Evolutionary conservation across 1,139 yeast species (phyloP).

Genomic region (Sugiyamaella paludigena): DNA sequence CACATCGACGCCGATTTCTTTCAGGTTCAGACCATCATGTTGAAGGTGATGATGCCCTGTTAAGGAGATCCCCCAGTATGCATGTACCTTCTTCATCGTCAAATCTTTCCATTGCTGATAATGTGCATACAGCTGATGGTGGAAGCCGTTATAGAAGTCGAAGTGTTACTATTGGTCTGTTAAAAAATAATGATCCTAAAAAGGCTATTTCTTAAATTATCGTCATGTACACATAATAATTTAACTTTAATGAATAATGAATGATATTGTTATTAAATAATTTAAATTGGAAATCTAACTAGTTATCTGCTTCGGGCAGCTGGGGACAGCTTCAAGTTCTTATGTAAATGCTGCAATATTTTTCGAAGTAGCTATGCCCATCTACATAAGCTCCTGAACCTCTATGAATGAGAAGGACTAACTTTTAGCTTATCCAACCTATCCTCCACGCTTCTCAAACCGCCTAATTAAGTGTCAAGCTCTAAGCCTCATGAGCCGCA

Average conservation of each 20-base stretch:
- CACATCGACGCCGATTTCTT: conserved; percentile 24
- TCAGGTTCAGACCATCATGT: conserved; percentile 7
- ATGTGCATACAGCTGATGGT: neutral
- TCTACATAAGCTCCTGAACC: too few species aligned
- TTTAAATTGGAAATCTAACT: too few species aligned
- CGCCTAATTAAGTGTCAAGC: too few species aligned
- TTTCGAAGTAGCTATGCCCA: too few species aligned
- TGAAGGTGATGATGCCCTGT: neutral
- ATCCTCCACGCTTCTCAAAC: too few species aligned
- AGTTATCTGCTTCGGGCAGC: too few species aligned
- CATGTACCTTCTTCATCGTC: conserved; percentile 1
- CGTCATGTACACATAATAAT: conserved; percentile 6
- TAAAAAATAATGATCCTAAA: neutral
- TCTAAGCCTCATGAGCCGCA: too few species aligned
- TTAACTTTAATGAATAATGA: conserved; percentile 3
- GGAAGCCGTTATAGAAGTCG: conserved; percentile 6
- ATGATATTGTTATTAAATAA: neutral
- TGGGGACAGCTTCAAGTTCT: too few species aligned
- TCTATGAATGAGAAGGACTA: too few species aligned
- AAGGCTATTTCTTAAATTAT: neutral
- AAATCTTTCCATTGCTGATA: neutral
- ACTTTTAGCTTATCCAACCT: too few species aligned
- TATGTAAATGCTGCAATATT: too few species aligned
- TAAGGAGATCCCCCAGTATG: conserved; percentile 11
- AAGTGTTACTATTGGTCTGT: conserved; percentile 5